These are phyloP conservation scores for Cladosporium sp. DNA, from an alignment of 2,329 filamentous ascomycete genomes.

Conservation along the genomic window DNA sequence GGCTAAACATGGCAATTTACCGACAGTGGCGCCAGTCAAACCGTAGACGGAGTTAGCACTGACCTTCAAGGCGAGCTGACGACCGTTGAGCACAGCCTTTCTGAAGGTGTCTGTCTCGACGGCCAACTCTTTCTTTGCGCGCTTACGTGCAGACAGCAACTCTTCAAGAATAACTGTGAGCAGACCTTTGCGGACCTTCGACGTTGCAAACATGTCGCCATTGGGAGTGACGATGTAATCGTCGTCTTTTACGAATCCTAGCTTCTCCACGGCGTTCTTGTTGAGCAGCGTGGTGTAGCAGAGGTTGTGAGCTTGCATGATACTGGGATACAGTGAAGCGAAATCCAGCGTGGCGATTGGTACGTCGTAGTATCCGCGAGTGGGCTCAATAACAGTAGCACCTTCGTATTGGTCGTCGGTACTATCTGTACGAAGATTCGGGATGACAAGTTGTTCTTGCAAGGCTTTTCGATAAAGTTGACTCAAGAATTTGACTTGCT, in stretches of 20 bases:
- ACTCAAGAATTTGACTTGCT: constrained; percentile 97
- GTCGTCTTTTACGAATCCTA: constrained; percentile 75
- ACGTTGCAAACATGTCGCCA: constrained; percentile 85
- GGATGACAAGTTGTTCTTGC: constrained; percentile 90
- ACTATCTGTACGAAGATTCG: constrained; percentile 67
- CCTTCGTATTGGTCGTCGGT: constrained; percentile 91
- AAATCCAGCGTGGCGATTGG: constrained; percentile 98
- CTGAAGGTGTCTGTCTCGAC: constrained; percentile 93
- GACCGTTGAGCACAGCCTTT: constrained; percentile 94
- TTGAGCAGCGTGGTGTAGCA: constrained; percentile 94
- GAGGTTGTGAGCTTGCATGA: constrained; percentile 97
- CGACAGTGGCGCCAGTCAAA: constrained; percentile 90
- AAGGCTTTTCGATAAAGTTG: constrained; percentile 93
- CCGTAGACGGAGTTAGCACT: constrained; percentile 98
- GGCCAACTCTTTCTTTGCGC: constrained; percentile 84
- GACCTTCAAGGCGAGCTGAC: constrained; percentile 91
- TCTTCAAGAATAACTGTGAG: constrained; percentile 95
- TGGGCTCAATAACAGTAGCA: constrained; percentile 95
- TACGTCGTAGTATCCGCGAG: constrained; percentile 87
- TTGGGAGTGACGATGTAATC: constrained; percentile 97
- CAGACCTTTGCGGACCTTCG: constrained; percentile 83
- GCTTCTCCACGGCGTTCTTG: constrained; percentile 69
- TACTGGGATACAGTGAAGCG: constrained; percentile 94
- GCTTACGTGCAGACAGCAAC: constrained; percentile 83
- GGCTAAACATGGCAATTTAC: constrained; percentile 88